Conservation (phyloP, 345 rosid species). For the Syzygium aromaticum region DNA sequence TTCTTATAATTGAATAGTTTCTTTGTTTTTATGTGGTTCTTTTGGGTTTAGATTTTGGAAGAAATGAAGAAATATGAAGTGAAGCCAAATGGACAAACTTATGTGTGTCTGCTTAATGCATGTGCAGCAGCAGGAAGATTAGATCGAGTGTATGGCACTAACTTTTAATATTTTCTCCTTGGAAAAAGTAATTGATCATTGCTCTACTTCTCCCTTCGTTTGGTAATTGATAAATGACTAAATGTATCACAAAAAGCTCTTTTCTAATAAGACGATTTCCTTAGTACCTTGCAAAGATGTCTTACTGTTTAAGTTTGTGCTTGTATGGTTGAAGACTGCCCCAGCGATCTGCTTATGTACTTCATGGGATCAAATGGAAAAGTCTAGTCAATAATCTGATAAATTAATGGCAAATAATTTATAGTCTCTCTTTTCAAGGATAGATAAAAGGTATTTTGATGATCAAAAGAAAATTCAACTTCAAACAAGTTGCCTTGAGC, state of each 20-base stretch:
- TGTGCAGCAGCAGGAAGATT: conserved; percentile 83
- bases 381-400: not conserved
- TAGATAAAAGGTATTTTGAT: not conserved
- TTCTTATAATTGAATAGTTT: not conserved
- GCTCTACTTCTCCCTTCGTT: not conserved
- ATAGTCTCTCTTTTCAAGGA: not conserved
- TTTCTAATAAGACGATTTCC: not conserved
- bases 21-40: not conserved
- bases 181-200: not conserved
- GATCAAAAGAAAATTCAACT: not conserved
- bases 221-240: not conserved
- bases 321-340: not conserved
- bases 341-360: not conserved
- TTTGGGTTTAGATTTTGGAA: conserved; percentile 50
- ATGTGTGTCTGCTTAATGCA: conserved; percentile 73
- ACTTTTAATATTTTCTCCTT: conserved; percentile 6
- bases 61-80: conserved; percentile 91
- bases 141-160: conserved; percentile 75
- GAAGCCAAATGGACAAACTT: conserved; percentile 92
- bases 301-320: not conserved
- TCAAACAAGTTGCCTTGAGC: not conserved
- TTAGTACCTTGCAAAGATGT: not conserved
- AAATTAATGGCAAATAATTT: not conserved
- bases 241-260: not conserved
- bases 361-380: not conserved